Conservation (phyloP, 176 grass and related monocot species). For the Guadua angustifolia region DNA sequence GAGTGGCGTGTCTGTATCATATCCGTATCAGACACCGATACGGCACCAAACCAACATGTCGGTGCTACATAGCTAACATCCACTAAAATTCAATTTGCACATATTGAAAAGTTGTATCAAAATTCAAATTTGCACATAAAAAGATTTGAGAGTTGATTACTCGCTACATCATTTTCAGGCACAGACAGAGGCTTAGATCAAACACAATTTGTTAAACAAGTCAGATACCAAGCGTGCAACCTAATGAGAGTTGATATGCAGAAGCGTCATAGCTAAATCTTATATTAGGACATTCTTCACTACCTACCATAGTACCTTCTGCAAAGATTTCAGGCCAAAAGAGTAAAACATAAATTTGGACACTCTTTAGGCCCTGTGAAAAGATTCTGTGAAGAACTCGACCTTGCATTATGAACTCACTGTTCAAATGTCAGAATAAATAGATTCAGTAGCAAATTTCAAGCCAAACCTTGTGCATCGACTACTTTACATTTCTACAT, state of each 20-base stretch:
- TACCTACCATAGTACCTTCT: background rate
- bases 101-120: background rate
- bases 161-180: background rate
- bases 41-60: too few species aligned
- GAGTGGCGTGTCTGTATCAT: too few species aligned
- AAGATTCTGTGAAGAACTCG: background rate
- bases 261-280: background rate
- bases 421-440: background rate
- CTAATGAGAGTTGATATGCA: background rate
- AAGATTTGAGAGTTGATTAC: background rate
- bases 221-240: background rate
- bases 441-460: slow-evolving; percentile 14
- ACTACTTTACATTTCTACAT: background rate
- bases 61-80: too few species aligned
- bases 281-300: background rate
- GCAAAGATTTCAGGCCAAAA: slow-evolving; percentile 15
- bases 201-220: background rate
- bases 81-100: background rate
- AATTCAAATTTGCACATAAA: background rate
- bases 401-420: background rate
- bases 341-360: background rate
- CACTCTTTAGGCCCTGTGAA: background rate
- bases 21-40: too few species aligned
- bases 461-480: background rate
- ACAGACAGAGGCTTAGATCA: background rate